Base-by-base conservation (phyloP, 345 rosid species). In the Gossypium rotundifolium region DNA sequence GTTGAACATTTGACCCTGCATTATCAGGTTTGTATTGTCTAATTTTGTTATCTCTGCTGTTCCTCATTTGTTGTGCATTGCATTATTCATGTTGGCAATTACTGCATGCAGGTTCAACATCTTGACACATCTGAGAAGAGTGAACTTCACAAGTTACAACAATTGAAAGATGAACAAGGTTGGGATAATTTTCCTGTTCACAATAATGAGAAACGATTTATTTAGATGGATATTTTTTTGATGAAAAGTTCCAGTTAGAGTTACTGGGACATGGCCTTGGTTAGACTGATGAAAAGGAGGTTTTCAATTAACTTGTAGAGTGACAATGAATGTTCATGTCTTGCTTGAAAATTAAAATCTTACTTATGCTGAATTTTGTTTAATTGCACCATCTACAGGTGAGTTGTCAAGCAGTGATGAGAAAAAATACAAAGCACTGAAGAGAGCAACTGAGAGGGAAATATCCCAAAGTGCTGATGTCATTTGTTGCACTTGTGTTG, bases 111-210 rank as follows among this genome's bases (percentile, higher is more conserved):
- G 99, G 99, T 96, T 74, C 91, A 96, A 53, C 98, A 96, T 86
- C 93, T 96, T 58, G 99, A 96, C 85, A 96, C 98, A 25, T 93
- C 98, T 59, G 98, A 96, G 82, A 96, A 96, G 93, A 96, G 99
- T 52, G 99, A 96, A 81, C 92, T 96, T 75, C 92, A 96, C 91
- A 96, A 96, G 86, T 84, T 96, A 79, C 99, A 96, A 72, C 99
- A 90, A 80, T 83, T 96, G 85, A 96, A 96, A 86, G 99, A 96
- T 88, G 99, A 96, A 79, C 99, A 96, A 93, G 99, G 99, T 95
- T 48, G 58, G 77, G 45, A 42, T 29, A 52, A 42, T 52, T 70
- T 9, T 42, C 67, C 40, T 6, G 54, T 22, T 66, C 17, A 18
- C n/a, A 11, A 3, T 66, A n/a, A 20, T 65, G n/a, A 66, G 46